Conservation (phyloP, 2,329 filamentous ascomycete genomes). For the Botrytis sinoallii region DNA sequence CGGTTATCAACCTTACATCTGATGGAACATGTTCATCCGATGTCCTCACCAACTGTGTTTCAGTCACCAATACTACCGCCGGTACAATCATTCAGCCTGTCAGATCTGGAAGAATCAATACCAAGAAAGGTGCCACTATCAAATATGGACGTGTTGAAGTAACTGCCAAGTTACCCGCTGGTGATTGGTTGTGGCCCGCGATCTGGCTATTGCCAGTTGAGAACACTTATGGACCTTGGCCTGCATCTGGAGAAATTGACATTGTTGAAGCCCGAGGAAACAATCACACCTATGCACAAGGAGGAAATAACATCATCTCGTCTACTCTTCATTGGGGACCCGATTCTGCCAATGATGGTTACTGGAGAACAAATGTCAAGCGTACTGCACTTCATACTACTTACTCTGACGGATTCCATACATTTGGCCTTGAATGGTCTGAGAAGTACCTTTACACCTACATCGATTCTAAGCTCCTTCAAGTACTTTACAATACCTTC, state of each 20-base stretch:
- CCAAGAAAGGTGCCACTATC: slow-evolving; percentile 65
- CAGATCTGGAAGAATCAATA: slow-evolving; percentile 75
- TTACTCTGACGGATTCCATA: slow-evolving; percentile 67
- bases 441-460: slow-evolving; percentile 88
- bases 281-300: slow-evolving; percentile 71
- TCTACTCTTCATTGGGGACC: slow-evolving; percentile 84
- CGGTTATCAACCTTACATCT: slow-evolving; percentile 63
- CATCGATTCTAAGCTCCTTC: slow-evolving; percentile 73
- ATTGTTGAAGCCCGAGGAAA: slow-evolving; percentile 80
- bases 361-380: slow-evolving; percentile 82
- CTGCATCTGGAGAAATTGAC: slow-evolving; percentile 78
- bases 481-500: slow-evolving; percentile 78
- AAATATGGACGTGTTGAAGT: slow-evolving; percentile 82
- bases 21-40: slow-evolving; percentile 67
- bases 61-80: slow-evolving; percentile 73
- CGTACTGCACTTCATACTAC: slow-evolving; percentile 70
- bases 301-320: slow-evolving; percentile 77
- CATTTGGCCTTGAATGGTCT: slow-evolving; percentile 80
- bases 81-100: slow-evolving; percentile 74
- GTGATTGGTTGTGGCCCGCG: slow-evolving; percentile 90
- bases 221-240: slow-evolving; percentile 73
- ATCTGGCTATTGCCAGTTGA: slow-evolving; percentile 83
- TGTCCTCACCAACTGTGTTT: slow-evolving; percentile 59
- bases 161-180: slow-evolving; percentile 68
- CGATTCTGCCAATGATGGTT: slow-evolving; percentile 67